A percentile compares a stretch with the other conserved stretches of the same genome.
Conservation (phyloP, 129 eudicot genomes). For the Mikania micrantha region DNA sequence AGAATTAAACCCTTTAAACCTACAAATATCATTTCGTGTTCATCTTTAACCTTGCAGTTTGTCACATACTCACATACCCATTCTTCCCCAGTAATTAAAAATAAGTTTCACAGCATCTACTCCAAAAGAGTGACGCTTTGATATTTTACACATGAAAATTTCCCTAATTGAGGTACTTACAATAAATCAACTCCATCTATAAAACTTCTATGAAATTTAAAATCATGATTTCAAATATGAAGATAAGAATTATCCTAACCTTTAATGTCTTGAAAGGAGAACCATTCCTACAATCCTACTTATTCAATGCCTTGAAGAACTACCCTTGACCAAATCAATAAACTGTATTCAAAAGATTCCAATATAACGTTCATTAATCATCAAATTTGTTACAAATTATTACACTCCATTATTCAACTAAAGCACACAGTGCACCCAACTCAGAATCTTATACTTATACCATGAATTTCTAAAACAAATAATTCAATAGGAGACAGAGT, state of each 20-base stretch:
- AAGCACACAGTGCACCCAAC: background rate
- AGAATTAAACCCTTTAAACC: background rate
- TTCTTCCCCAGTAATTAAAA: background rate
- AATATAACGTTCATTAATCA: background rate
- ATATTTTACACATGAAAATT: background rate
- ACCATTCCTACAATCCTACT: background rate
- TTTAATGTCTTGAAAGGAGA: slow-evolving; percentile 4
- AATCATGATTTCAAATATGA: background rate
- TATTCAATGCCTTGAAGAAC: background rate
- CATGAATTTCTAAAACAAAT: background rate
- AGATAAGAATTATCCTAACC: background rate
- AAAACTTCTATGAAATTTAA: background rate
- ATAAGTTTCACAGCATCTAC: background rate
- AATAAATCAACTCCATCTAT: background rate
- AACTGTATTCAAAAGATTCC: background rate
- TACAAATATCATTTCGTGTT: background rate
- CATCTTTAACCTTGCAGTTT: background rate
- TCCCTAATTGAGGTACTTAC: background rate
- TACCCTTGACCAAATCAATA: background rate
- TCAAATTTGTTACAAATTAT: background rate
- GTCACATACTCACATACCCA: background rate
- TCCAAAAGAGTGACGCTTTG: background rate
- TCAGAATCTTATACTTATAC: background rate
- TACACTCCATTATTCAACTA: background rate
- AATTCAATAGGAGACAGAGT: background rate